Evolutionary conservation across 805 yeast species (phyloP), one percentile per base, ranked within the genome.

Genomic region (Kuraishia cidri): DNA sequence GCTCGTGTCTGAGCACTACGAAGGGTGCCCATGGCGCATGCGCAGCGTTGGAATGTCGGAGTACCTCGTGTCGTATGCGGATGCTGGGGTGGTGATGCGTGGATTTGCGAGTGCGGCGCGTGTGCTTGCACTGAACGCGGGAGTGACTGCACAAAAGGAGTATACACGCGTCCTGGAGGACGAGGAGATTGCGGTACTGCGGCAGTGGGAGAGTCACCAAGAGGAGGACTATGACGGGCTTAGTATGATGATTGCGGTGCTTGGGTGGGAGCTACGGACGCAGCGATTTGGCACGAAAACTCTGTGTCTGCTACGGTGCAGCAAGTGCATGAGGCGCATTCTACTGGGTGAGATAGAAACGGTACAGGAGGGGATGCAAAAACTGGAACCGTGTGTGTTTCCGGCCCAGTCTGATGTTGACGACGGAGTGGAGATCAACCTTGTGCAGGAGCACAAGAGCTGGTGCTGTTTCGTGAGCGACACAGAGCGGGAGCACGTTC

Each of bases 211-310:
- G n/a, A n/a, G n/a, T n/a, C n/a, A n/a, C n/a, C n/a, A n/a, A n/a
- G n/a, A n/a, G 12, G 19, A 17, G 17, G 29, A 26, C 6, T 6
- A 7, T 7, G 7, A 7, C 19, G 16, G 19, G 17, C 19, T 13
- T 9, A 7, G 13, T 7, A 16, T 47, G 9, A 37, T 47, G 22
- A 25, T 56, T 4, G 43, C 53, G 2, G 32, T 61, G 10, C 39
- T 61, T 5, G 66, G 68, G 1, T 63, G 68, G 67, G 52, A 45
- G 14, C 36, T 59, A 9, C 50, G 44, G 30, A 41, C 43, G 9
- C 58, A 54, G 22, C 37, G 35, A 10, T 48, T 48, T 21, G 48
- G 50, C 0, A 29, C 42, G 10, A 47, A 46, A 6, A 46, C 44
- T 6, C 36, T 58, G 18, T 33, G 47, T 3, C 36, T 63, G 2